A percentile compares a stretch with the other conserved stretches of the same genome.
These are phyloP conservation scores for Erythrobasidium yunnanense DNA, from an alignment of 768 basidiomycete species.

Conservation along the genomic window DNA sequence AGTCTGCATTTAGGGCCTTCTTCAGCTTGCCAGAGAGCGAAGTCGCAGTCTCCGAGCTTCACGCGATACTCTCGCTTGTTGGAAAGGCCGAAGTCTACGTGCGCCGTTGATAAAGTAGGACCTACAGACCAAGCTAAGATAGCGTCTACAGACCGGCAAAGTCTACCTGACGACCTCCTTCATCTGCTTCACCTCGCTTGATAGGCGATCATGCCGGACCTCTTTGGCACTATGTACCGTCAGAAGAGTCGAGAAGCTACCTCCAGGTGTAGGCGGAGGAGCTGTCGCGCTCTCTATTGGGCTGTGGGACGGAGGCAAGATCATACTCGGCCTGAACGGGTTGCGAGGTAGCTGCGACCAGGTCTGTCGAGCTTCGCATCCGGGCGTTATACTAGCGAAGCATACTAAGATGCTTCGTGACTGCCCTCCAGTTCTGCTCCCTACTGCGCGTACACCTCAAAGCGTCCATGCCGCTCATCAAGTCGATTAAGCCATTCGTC, in stretches of 20 bases:
- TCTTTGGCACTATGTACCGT: slow-evolving; percentile 85
- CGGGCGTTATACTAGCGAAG: background rate
- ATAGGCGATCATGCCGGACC: slow-evolving; percentile 82
- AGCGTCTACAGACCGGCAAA: slow-evolving; percentile 62
- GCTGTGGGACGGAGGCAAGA: slow-evolving; percentile 89
- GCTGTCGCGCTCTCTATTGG: slow-evolving; percentile 88
- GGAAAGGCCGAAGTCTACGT: slow-evolving; percentile 36
- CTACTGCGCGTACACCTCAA: slow-evolving; percentile 80
- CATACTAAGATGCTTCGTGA: background rate
- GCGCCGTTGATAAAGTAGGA: background rate
- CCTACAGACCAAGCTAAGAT: background rate
- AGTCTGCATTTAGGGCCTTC: slow-evolving; percentile 32
- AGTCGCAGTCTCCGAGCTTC: slow-evolving; percentile 33
- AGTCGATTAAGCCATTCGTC: slow-evolving; percentile 74
- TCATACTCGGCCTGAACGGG: slow-evolving; percentile 84
- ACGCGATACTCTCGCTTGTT: slow-evolving; percentile 33
- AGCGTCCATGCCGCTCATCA: slow-evolving; percentile 83
- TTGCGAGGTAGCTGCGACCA: slow-evolving; percentile 67
- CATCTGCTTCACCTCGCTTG: slow-evolving; percentile 77
- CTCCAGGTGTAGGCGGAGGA: slow-evolving; percentile 64
- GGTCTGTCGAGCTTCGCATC: background rate
- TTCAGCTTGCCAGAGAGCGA: slow-evolving; percentile 36
- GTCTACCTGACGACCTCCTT: slow-evolving; percentile 79
- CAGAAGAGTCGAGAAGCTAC: slow-evolving; percentile 82
- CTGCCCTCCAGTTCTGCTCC: slow-evolving; percentile 70